phyloP scores from a whole-genome alignment of 306 rosid species.

The Phaseolus lunatus region DNA sequence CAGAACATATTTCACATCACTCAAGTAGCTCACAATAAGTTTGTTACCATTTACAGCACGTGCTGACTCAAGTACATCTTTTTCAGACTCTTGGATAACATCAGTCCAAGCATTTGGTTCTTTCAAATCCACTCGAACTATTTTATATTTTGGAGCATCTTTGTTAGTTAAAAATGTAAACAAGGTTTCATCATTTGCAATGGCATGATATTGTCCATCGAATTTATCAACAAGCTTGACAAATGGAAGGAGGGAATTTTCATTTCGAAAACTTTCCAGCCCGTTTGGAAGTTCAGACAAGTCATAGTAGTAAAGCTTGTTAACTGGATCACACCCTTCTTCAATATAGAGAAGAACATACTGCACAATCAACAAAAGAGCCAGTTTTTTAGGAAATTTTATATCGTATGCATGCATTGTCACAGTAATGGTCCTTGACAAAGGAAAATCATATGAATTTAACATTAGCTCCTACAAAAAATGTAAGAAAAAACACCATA shows the following conservation, averaged over 20 bases:
- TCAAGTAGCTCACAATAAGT: conserved; percentile 83
- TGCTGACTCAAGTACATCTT: conserved; percentile 84
- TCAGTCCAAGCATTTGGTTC: conserved; percentile 81
- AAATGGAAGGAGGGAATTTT: conserved; percentile 75
- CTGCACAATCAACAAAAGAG: conserved; percentile 55
- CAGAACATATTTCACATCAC: conserved; percentile 84
- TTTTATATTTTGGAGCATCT: conserved; percentile 91
- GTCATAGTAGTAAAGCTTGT: conserved; percentile 87
- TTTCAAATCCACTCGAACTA: conserved; percentile 81
- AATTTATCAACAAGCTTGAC: conserved; percentile 75
- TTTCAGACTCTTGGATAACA: conserved; percentile 76
- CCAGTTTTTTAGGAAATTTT: background rate
- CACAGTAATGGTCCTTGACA: background rate
- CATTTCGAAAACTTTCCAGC: conserved; percentile 67
- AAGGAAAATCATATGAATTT: conserved; percentile 28
- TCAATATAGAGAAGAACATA: conserved; percentile 63
- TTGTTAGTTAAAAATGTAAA: conserved; percentile 88
- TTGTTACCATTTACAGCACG: conserved; percentile 79
- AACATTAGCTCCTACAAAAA: conserved; percentile 8
- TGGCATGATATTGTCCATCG: conserved; percentile 65
- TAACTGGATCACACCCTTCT: conserved; percentile 93
- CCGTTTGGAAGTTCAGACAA: conserved; percentile 75
- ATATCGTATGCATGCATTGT: conserved; percentile 15
- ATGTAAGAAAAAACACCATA: background rate
- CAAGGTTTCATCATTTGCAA: conserved; percentile 82